A percentile compares a stretch with the other conserved stretches of the same genome.
Conservation (phyloP, 352 stramenopile species). For the Thalassiosira tumida region DNA sequence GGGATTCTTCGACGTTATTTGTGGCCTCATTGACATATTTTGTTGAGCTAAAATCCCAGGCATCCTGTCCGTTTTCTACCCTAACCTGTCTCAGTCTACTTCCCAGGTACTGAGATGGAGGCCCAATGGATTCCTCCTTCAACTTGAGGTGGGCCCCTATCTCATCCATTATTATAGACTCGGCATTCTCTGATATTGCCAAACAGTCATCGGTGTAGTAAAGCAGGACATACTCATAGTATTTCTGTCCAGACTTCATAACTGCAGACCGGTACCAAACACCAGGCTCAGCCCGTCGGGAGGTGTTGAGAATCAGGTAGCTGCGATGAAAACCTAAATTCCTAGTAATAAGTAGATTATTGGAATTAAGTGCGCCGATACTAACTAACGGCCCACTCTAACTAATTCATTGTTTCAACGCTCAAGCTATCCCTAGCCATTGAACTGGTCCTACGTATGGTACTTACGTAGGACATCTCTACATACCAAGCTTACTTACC, state of each 20-base stretch:
- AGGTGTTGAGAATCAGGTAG: no score
- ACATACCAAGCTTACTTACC: no score
- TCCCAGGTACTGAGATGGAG: not conserved
- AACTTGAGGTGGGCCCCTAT: slow-evolving; percentile 33
- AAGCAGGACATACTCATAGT: slow-evolving; percentile 36
- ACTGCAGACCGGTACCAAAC: slow-evolving; percentile 6
- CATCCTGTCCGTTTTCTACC: slow-evolving; percentile 69
- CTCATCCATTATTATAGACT: slow-evolving; percentile 2
- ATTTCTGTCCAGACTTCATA: not conserved
- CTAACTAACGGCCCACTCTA: no score
- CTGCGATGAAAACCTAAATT: no score
- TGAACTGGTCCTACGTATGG: no score
- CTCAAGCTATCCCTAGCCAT: no score
- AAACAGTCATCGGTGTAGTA: slow-evolving; percentile 31
- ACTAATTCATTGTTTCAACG: no score
- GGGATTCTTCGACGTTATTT: slow-evolving; percentile 59
- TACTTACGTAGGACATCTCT: no score
- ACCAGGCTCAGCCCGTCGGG: slow-evolving; percentile 32
- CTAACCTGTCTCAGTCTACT: slow-evolving; percentile 43
- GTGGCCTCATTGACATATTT: slow-evolving; percentile 72
- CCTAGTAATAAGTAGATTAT: no score
- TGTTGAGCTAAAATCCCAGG: slow-evolving; percentile 77
- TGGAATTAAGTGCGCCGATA: no score
- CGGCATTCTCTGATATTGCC: not conserved
- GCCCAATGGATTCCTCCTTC: not conserved